Evolutionary conservation across 192 early-diverging fungal genomes (phyloP).

Genomic region (Phlyctochytrium arcticum): DNA sequence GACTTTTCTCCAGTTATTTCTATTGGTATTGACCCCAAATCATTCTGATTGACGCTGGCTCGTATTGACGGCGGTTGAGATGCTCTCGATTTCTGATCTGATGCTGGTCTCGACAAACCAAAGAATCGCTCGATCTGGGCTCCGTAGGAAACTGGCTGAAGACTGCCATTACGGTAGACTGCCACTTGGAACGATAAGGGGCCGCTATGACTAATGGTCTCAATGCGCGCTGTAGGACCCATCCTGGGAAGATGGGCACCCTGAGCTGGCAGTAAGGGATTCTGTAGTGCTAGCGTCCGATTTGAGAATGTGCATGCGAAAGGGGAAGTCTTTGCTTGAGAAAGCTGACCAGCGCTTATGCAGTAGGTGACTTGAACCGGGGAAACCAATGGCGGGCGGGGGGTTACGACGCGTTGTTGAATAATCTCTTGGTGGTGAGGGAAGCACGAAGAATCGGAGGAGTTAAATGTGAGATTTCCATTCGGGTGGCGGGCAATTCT

Average conservation of each 20-base stretch:
- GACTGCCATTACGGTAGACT: conserved; percentile 11
- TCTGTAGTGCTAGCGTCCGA: not conserved
- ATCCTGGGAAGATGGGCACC: not conserved
- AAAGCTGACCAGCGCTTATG: conserved; percentile 3
- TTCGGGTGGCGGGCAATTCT: not conserved
- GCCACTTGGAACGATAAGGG: not conserved
- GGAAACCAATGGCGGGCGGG: conserved; percentile 6
- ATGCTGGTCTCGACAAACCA: conserved; percentile 6
- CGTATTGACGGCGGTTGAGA: too few relatives aligned
- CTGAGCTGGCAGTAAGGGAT: conserved; percentile 4
- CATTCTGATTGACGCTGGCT: too few relatives aligned
- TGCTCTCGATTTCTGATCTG: too few relatives aligned
- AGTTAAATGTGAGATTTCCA: too few relatives aligned
- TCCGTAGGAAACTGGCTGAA: not conserved
- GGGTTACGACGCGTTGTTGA: too few relatives aligned
- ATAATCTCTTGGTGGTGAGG: too few relatives aligned
- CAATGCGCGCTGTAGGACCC: not conserved
- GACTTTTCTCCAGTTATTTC: too few relatives aligned
- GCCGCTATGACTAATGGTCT: not conserved
- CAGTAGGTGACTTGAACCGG: not conserved
- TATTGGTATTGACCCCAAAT: too few relatives aligned
- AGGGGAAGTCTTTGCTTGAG: conserved; percentile 5
- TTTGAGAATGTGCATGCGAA: not conserved
- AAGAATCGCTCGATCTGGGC: conserved; percentile 13
- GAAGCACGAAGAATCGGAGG: too few relatives aligned